Evolutionary conservation across 129 eudicot genomes (phyloP), one percentile per base, ranked within the genome.

Genomic region (Saposhnikovia divaricata): DNA sequence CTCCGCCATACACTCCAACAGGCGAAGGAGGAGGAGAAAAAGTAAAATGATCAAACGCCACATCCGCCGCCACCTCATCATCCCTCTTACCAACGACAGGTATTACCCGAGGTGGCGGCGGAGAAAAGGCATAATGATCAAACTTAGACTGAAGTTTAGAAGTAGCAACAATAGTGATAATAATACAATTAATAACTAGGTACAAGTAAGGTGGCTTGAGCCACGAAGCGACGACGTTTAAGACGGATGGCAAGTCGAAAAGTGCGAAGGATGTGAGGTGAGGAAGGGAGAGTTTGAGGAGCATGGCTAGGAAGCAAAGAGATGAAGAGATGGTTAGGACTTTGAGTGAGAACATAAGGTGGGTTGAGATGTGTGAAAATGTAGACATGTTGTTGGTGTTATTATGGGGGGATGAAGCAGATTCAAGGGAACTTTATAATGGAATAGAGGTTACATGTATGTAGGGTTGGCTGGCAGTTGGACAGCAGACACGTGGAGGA

Each of bases 181-280:
- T 83, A 79, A 83, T 83, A 71, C 63, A 79, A 63, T 83, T 80
- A 27, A 83, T 75, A 15, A 83, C 47, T 0, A 83, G 48, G 74
- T 83, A 83, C 1, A 83, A 59, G 37, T 79, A 83, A 12, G 86
- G 86, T 2, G 83, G 86, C 5, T 38, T 76, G 11, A 83, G 80
- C 76, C 83, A 83, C 1, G 81, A 83, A 40, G 76, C 34, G 1
- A 69, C 70, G 34, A 45, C 1, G 39, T 65, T 71, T 68, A 79
- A 73, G 16, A 83, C 23, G 53, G 71, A 38, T 7, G 83, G 74
- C 4, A 83, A 10, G 39, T 66, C 51, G 1, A 27, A 61, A 57
- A 28, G 7, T 12, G 77, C 23, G 5, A 83, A 78, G 25, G 48
- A 69, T 13, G 34, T 34, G 42, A 83, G 31, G 3, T 34, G 37